These are phyloP conservation scores for Didymella exigua DNA, from an alignment of 2,329 filamentous ascomycete genomes.

Conservation along the genomic window DNA sequence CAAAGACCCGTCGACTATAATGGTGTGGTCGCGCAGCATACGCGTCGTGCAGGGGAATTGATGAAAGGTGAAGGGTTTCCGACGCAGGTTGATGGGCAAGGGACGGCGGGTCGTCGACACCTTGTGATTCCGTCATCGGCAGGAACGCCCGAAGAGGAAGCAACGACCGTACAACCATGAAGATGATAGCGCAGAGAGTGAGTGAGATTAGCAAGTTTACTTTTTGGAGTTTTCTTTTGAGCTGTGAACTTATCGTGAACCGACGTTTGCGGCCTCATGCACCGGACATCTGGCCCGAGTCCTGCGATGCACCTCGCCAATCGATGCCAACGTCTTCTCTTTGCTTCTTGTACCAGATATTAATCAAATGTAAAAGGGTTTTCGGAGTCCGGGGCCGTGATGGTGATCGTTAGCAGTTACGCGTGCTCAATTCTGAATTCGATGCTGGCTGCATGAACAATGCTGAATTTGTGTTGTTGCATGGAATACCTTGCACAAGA, in stretches of 20 bases:
- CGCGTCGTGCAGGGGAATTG: slow-evolving; percentile 4
- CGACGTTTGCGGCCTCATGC: background rate
- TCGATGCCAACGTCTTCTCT: background rate
- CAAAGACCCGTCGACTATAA: background rate
- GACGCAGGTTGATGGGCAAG: slow-evolving; percentile 1
- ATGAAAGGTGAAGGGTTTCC: background rate
- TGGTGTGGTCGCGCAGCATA: slow-evolving; percentile 13
- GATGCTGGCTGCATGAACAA: background rate
- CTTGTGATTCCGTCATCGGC: background rate
- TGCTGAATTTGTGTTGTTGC: background rate
- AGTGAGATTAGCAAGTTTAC: background rate
- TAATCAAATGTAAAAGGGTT: slow-evolving; percentile 1
- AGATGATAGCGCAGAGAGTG: background rate
- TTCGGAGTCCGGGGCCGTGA: background rate
- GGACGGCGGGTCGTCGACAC: background rate
- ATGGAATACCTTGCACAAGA: background rate
- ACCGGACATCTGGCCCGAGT: background rate
- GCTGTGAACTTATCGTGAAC: background rate
- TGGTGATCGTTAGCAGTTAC: background rate
- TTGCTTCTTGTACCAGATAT: slow-evolving; percentile 4
- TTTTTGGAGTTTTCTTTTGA: slow-evolving; percentile 3
- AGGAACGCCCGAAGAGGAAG: slow-evolving; percentile 1
- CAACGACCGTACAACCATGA: background rate
- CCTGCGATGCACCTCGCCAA: slow-evolving; percentile 2
- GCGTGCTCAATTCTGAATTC: background rate